Evolutionary conservation across 345 rosid species (phyloP), one percentile per base, ranked within the genome.

Genomic region (Draba incana): DNA sequence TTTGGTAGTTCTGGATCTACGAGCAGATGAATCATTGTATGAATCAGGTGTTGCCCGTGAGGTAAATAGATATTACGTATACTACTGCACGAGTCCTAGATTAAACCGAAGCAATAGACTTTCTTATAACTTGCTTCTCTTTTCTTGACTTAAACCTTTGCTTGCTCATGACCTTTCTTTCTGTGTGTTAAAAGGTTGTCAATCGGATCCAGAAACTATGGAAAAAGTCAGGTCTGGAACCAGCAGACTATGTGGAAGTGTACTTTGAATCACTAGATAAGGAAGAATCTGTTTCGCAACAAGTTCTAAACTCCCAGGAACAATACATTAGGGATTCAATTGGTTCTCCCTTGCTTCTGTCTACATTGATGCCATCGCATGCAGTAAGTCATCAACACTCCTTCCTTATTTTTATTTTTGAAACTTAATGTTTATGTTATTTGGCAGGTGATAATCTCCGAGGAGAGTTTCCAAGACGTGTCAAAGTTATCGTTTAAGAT

Each of bases 41-140:
- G 97, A 86, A 76, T 89, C 93, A 70, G 99, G 97, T 67, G 77
- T 78, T 72, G 97, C 93, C 27, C 93, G 99, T 72, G 99, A 95
- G 97, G 98, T 94, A 85, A 69, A 37, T 66, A 30, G 5, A 69
- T 50, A 57, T 63, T 20, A 24, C 37, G 5, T 33, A 10, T n/a
- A 58, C 58, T 33, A 3, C 42, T 33, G 57, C 58, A n/a, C 23
- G 9, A 53, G 64, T 2, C 10, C 9, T 47, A 49, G 59, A 38
- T 48, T 59, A 64, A 57, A 65, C 59, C 7, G 0, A 20, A 72
- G 53, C n/a, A 49, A 57, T 28, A 47, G 27, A 55, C 30, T 16
- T 46, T 49, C 49, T 10, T 57, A n/a, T 57, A 37, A 41, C 13
- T 33, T 65, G 35, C 6, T 30, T 50, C 10, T 9, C 11, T 27